Base-by-base conservation (phyloP, 805 yeast species). In the Ogataea paraovalis region DNA sequence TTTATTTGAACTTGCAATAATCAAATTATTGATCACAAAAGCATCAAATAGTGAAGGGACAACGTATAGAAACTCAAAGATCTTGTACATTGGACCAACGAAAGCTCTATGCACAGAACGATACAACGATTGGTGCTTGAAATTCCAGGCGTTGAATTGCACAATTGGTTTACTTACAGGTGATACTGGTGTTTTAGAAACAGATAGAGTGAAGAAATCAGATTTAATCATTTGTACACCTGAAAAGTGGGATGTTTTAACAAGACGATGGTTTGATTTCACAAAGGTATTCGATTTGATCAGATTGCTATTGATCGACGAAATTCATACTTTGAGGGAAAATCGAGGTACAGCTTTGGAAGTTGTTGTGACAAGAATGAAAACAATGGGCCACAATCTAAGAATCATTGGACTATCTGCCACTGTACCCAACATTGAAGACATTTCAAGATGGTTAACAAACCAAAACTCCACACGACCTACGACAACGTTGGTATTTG, bases 151-250 rank as follows among this genome's bases (percentile, higher is more conserved):
- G 25, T 51, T 69, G 14, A 70, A 72, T 8, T 49, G 78, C 12
- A 58, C 69, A 4, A 79, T 78, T 6, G 80, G 80, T 0, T 65
- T 76, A 39, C 60, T 81, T 37, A 80, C 85, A 0, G 73, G 85
- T 47, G 85, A 80, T 50, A 76, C 83, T 10, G 64, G 72, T 9
- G 64, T 62, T 19, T 47, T 66, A 3, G 79, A 76, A 38, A 64
- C 74, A 5, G 80, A 73, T 12, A 66, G 61, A 36, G 78, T 74
- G 3, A 70, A 70, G 57, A 69, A 63, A n/a, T 71, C 80, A 2
- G 75, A 76, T 47, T 68, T 80, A 4, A 77, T 80, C 9, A 72
- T 80, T 8, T 73, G 82, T 2, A 80, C 85, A 1, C 84, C 85
- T 3, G 85, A 80, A 57, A 80, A 42, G 33, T 42, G 44, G 44